Percentiles rank a stretch among this genome's conserved stretches.
These are phyloP conservation scores for Coemansia sp. DNA, from an alignment of 192 early-diverging fungal genomes.

Conservation along the genomic window DNA sequence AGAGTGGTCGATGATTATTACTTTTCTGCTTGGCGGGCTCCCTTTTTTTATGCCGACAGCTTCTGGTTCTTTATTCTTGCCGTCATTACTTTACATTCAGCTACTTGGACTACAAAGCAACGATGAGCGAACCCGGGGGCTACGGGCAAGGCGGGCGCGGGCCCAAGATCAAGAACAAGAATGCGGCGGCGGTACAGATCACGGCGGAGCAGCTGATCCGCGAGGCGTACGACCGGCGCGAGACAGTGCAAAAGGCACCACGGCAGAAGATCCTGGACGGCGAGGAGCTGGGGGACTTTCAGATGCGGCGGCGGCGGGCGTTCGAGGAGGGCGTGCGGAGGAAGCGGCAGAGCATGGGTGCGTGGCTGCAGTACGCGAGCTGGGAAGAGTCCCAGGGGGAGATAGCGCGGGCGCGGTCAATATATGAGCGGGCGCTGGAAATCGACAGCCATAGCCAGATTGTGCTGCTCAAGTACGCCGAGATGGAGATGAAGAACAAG, in stretches of 20 bases:
- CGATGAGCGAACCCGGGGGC: slow-evolving; percentile 28
- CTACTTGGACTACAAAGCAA: no score
- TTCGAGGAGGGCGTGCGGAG: slow-evolving; percentile 89
- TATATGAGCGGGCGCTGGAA: slow-evolving; percentile 92
- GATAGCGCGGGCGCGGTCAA: slow-evolving; percentile 73
- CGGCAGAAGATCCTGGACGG: slow-evolving; percentile 87
- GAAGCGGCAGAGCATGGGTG: slow-evolving; percentile 78
- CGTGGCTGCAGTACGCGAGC: slow-evolving; percentile 92
- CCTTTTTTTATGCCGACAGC: no score
- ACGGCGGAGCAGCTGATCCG: slow-evolving; percentile 98
- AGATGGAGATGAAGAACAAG: slow-evolving; percentile 97
- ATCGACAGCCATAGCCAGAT: slow-evolving; percentile 82
- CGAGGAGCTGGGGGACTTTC: slow-evolving; percentile 90
- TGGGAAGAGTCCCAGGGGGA: slow-evolving; percentile 95
- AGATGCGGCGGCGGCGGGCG: slow-evolving; percentile 81
- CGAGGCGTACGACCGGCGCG: slow-evolving; percentile 82
- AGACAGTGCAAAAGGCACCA: slow-evolving; percentile 56
- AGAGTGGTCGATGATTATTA: no score
- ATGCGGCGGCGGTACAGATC: slow-evolving; percentile 94
- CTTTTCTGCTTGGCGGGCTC: no score
- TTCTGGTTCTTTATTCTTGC: no score
- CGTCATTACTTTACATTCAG: no score
- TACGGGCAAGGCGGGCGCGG: slow-evolving; percentile 26
- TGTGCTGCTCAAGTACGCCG: slow-evolving; percentile 87
- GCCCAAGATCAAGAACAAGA: slow-evolving; percentile 93